Conservation (phyloP, 1,139 yeast species). For the Yamadazyma friedrichii region DNA sequence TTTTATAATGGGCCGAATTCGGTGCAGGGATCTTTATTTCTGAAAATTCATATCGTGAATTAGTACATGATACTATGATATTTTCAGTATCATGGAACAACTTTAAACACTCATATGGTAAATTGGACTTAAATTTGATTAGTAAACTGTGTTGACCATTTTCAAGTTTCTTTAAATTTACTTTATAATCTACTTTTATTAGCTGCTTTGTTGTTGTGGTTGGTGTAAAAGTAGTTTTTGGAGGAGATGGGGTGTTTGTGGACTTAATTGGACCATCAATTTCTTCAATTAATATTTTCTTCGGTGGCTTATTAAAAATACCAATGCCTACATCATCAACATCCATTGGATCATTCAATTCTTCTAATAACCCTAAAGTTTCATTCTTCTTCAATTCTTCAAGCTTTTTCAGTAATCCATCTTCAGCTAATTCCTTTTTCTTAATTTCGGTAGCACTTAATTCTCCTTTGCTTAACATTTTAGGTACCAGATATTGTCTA, state of each 20-base stretch:
- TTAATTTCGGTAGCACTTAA: constrained; percentile 35
- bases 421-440: constrained; percentile 27
- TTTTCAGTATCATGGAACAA: constrained; percentile 6
- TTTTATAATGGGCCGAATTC: neutral
- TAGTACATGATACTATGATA: constrained; percentile 6
- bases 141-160: constrained; percentile 4
- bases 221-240: neutral
- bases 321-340: constrained; percentile 6
- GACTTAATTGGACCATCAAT: constrained; percentile 16
- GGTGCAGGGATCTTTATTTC: constrained; percentile 1
- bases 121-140: constrained; percentile 11
- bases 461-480: constrained; percentile 61
- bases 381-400: constrained; percentile 38
- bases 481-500: constrained; percentile 53
- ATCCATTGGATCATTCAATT: constrained; percentile 24
- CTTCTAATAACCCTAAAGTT: constrained; percentile 41
- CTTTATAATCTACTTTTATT: constrained; percentile 7
- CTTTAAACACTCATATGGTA: constrained; percentile 9
- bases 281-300: constrained; percentile 40
- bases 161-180: constrained; percentile 11
- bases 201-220: neutral
- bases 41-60: neutral
- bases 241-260: neutral
- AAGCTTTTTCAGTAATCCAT: constrained; percentile 32
- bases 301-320: constrained; percentile 5